phyloP scores from a whole-genome alignment of 2,329 filamentous ascomycete genomes.

The Nectriaceae sp. region DNA sequence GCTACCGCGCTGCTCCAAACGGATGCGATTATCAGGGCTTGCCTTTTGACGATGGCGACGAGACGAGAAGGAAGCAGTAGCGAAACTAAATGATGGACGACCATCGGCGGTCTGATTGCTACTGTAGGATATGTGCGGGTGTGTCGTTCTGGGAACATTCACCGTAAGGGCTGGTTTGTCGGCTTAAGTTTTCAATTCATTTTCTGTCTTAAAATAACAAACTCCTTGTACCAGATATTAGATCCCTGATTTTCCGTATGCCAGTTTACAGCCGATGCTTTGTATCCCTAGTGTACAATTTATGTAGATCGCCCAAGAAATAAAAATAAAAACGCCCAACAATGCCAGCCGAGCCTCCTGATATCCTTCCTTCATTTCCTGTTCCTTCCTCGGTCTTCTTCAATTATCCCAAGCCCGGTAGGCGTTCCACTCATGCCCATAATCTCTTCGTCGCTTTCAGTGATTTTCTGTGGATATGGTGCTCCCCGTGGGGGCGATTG shows the following conservation, averaged over 20 bases:
- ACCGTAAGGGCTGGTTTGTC: background rate
- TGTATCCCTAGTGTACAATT: no score
- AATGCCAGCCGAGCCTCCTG: no score
- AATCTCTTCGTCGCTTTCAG: conserved; percentile 13
- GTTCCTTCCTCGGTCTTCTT: conserved; percentile 2
- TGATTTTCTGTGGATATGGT: conserved; percentile 17
- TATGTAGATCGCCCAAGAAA: no score
- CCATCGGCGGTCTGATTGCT: no score
- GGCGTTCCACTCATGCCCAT: conserved; percentile 1
- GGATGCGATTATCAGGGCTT: conserved; percentile 13
- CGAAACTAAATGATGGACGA: no score
- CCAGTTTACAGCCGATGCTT: no score
- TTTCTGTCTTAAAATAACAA: background rate
- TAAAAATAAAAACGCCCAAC: no score
- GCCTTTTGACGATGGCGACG: conserved; percentile 4
- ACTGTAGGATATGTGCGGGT: no score
- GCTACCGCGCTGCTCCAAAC: conserved; percentile 13
- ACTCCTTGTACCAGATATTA: background rate
- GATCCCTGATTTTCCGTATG: no score
- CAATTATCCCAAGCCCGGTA: conserved; percentile 13
- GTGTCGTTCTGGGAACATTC: background rate
- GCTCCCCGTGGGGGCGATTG: conserved; percentile 7
- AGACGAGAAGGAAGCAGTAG: background rate
- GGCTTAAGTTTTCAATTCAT: background rate
- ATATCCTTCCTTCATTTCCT: conserved; percentile 2